Percentiles rank a stretch among this genome's conserved stretches.
Evolutionary conservation across 2,329 filamentous ascomycete species (phyloP).

Genomic region (Ophiostoma sp.): DNA sequence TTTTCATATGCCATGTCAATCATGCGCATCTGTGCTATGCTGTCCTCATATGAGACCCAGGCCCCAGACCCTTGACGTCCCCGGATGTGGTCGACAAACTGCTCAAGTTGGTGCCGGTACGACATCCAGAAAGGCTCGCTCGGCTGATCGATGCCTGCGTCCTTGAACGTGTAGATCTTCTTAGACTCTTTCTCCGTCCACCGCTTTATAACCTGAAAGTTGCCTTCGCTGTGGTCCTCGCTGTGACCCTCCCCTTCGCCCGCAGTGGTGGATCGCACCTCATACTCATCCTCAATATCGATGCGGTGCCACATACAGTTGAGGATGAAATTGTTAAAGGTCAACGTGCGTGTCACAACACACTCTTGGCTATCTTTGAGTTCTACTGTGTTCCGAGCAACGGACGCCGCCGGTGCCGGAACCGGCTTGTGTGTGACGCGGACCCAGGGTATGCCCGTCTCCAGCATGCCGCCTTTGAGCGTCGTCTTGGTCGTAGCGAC

Average conservation of each 20-base stretch:
- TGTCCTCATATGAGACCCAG: slow-evolving; percentile 42
- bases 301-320: slow-evolving; percentile 35
- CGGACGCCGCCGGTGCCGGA: neutral
- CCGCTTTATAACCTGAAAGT: slow-evolving; percentile 24
- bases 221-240: slow-evolving; percentile 2
- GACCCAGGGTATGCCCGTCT: neutral
- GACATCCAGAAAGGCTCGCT: slow-evolving; percentile 40
- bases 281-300: slow-evolving; percentile 36
- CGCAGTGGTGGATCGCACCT: slow-evolving; percentile 29
- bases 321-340: slow-evolving; percentile 33
- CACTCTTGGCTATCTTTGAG: slow-evolving; percentile 20
- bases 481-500: slow-evolving; percentile 32
- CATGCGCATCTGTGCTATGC: slow-evolving; percentile 42
- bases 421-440: slow-evolving; percentile 20
- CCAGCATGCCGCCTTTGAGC: slow-evolving; percentile 14
- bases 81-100: slow-evolving; percentile 44
- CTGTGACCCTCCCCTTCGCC: slow-evolving; percentile 21
- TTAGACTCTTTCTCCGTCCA: slow-evolving; percentile 27
- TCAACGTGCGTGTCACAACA: slow-evolving; percentile 30
- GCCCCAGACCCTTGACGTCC: slow-evolving; percentile 35
- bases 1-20: slow-evolving; percentile 45
- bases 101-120: slow-evolving; percentile 45
- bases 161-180: slow-evolving; percentile 36
- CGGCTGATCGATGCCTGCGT: slow-evolving; percentile 32
- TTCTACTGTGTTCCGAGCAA: neutral